phyloP scores from a whole-genome alignment of 352 stramenopile genomes.

The Globisporangium spiculum region DNA sequence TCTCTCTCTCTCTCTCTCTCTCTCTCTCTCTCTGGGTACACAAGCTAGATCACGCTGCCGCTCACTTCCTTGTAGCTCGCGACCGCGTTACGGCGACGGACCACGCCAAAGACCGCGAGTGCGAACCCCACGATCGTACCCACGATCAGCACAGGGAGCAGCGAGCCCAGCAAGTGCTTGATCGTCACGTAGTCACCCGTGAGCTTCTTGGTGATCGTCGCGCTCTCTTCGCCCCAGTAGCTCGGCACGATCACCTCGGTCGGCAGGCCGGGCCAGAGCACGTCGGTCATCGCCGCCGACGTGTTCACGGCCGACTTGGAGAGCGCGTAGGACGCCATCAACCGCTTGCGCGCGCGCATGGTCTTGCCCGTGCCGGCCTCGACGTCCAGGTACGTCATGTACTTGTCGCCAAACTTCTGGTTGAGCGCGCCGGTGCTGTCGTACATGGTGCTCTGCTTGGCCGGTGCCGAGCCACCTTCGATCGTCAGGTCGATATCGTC shows the following conservation, averaged over 20 bases:
- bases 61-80: slow-evolving; percentile 11
- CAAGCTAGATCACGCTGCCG: slow-evolving; percentile 10
- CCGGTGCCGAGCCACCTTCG: slow-evolving; percentile 23
- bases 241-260: slow-evolving; percentile 50
- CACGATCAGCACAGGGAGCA: slow-evolving; percentile 60
- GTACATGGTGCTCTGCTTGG: slow-evolving; percentile 23
- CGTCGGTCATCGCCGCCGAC: slow-evolving; percentile 47
- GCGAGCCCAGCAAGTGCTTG: slow-evolving; percentile 32
- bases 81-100: slow-evolving; percentile 2
- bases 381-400: slow-evolving; percentile 34
- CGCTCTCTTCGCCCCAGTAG: slow-evolving; percentile 56
- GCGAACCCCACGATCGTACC: slow-evolving; percentile 38
- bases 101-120: slow-evolving; percentile 29
- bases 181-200: slow-evolving; percentile 47
- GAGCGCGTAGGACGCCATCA: slow-evolving; percentile 33
- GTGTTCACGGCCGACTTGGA: slow-evolving; percentile 25
- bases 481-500: slow-evolving; percentile 30
- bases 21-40: no score
- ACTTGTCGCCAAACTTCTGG: slow-evolving; percentile 27
- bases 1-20: no score
- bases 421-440: slow-evolving; percentile 28
- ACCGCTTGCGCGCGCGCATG: slow-evolving; percentile 24
- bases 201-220: slow-evolving; percentile 29
- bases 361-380: slow-evolving; percentile 29
- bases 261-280: slow-evolving; percentile 49